Conservation (phyloP, 2,329 filamentous ascomycete species). For the Mycogone perniciosa region DNA sequence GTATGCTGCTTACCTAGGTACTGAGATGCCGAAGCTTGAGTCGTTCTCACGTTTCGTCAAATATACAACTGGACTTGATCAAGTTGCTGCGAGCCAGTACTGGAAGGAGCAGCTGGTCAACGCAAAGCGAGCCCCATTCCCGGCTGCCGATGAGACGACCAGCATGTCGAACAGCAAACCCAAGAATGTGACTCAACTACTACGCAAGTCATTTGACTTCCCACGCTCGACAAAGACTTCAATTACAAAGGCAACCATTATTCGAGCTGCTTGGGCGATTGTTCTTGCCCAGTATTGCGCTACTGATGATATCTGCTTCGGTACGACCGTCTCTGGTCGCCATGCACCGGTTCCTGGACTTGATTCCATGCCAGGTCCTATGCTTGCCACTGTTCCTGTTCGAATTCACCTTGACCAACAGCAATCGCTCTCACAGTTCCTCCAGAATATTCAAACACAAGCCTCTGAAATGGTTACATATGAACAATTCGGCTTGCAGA, state of each 20-base stretch:
- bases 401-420: neutral
- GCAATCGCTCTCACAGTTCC: conserved; percentile 9
- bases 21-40: too few relatives aligned
- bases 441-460: conserved; percentile 17
- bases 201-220: conserved; percentile 3
- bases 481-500: conserved; percentile 23
- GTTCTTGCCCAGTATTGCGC: conserved; percentile 13
- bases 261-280: conserved; percentile 19
- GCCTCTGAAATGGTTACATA: conserved; percentile 17
- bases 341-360: neutral
- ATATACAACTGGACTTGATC: too few relatives aligned
- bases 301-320: conserved; percentile 16
- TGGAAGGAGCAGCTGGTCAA: too few relatives aligned
- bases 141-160: neutral
- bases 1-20: too few relatives aligned
- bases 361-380: conserved; percentile 5
- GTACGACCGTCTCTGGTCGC: conserved; percentile 15
- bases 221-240: neutral
- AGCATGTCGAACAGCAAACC: neutral
- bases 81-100: too few relatives aligned
- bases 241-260: conserved; percentile 13
- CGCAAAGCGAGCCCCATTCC: conserved; percentile 9
- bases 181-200: neutral
- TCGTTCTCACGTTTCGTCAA: too few relatives aligned
- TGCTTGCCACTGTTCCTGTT: conserved; percentile 5